Evolutionary conservation across 192 early-diverging fungal species (phyloP), one percentile per base, ranked within the genome.

Genomic region (Coemansia sp.): DNA sequence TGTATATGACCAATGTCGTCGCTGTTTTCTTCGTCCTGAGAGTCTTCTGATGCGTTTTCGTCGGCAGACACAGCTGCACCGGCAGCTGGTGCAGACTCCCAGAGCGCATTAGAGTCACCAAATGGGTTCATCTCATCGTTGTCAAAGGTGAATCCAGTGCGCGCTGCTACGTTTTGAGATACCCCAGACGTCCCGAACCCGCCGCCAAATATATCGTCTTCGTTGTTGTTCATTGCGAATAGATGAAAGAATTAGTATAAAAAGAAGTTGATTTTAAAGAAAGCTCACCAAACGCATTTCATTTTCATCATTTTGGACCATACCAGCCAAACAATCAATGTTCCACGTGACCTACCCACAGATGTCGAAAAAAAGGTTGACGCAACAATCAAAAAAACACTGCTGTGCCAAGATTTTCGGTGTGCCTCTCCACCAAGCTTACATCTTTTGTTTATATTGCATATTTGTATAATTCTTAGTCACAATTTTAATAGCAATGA

Each of bases 121-220:
- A 78, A 78, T 17, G 74, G 74, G 53, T 78, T 64, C 74, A 78
- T 78, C 64, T 78, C 74, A 15, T 64, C 59, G 25, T 37, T 66
- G 57, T 63, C 64, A 41, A 78, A 71, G 9, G 64, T 61, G 39
- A 78, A 78, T 9, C 64, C 50, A 41, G 63, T 61, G 39, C 60
- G 64, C 19, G 3, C 39, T 4, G 18, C 30, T 5, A 3, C 39
- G 39, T 38, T 14, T 18, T 37, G 38, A 7, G 37, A 22, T 21
- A 25, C 10, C 17, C 60, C 34, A 37, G 56, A 18, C 1, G 66
- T 23, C 24, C 66, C 73, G 58, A 78, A 78, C 9, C 67, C 68
- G 45, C 53, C 46, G 45, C 74, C 63, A 58, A 78, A 78, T 23
- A 78, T 22, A 42, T 71, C 68, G 45, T 67, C 62, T 42, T 55